phyloP scores from a whole-genome alignment of 257 asterid species.

The Scutellaria minor region DNA sequence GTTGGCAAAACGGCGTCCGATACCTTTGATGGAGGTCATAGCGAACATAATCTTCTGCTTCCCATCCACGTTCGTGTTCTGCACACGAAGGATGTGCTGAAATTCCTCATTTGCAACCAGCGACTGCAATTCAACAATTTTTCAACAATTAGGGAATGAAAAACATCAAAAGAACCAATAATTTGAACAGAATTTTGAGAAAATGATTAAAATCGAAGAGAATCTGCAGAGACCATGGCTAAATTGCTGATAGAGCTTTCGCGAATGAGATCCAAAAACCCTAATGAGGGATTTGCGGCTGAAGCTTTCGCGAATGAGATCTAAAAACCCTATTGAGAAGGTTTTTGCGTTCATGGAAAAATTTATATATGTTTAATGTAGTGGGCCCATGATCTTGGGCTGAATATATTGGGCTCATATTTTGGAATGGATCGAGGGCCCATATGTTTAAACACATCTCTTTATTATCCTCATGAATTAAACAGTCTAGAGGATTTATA shows the following conservation, averaged over 20 bases:
- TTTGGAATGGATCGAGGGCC: too few species aligned
- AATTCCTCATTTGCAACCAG: conserved; percentile 81
- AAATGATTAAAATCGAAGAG: not conserved
- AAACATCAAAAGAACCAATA: not conserved
- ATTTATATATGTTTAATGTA: not conserved
- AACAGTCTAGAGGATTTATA: too few species aligned
- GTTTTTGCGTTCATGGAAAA: not conserved
- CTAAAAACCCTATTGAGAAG: conserved; percentile 7
- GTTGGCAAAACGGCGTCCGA: conserved; percentile 89
- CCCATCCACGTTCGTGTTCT: conserved; percentile 88
- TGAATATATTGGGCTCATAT: not conserved
- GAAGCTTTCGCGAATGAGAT: not conserved
- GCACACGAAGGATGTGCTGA: conserved; percentile 91
- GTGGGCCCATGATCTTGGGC: not conserved
- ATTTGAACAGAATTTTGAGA: not conserved
- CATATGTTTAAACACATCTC: too few species aligned
- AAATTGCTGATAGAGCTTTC: not conserved
- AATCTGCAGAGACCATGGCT: conserved; percentile 17
- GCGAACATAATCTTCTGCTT: conserved; percentile 95
- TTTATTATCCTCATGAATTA: too few species aligned
- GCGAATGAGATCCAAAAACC: not conserved
- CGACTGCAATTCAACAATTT: conserved; percentile 48
- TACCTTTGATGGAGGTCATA: conserved; percentile 88
- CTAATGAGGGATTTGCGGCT: conserved; percentile 3
- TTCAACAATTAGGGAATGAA: not conserved